Conservation (phyloP, 2,329 filamentous ascomycete species). For the Endothia cerciana region DNA sequence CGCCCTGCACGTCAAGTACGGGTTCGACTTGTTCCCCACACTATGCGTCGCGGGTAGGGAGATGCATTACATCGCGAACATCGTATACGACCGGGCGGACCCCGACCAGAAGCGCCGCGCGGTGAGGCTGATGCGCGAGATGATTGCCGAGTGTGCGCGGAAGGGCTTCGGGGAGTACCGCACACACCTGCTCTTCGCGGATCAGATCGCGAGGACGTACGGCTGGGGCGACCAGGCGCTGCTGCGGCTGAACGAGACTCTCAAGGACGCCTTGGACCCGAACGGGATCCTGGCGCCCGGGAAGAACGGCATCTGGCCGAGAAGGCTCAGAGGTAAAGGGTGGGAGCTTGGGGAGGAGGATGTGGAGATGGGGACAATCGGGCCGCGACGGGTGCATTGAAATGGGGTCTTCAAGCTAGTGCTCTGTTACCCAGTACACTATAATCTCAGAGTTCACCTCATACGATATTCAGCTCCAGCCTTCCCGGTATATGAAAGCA, state of each 20-base stretch:
- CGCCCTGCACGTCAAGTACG: constrained; percentile 32
- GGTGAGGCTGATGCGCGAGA: constrained; percentile 39
- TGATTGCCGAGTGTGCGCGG: constrained; percentile 41
- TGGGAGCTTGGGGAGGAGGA: constrained; percentile 37
- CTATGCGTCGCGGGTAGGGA: constrained; percentile 43
- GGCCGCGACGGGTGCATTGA: constrained; percentile 19
- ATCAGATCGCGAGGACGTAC: constrained; percentile 45
- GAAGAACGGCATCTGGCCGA: constrained; percentile 45
- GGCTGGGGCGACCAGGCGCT: constrained; percentile 42
- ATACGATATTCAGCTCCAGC: too few species aligned
- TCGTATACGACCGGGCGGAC: constrained; percentile 47
- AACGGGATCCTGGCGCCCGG: constrained; percentile 52
- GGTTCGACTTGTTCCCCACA: constrained; percentile 39
- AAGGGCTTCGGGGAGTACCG: constrained; percentile 46
- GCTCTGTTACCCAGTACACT: too few species aligned
- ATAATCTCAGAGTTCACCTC: too few species aligned
- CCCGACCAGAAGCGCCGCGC: constrained; percentile 36
- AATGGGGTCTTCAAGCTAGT: background rate
- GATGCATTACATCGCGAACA: constrained; percentile 50
- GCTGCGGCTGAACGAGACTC: constrained; percentile 42
- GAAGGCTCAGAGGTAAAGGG: constrained; percentile 36
- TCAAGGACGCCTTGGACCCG: constrained; percentile 46
- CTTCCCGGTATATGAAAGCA: too few species aligned
- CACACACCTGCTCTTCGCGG: constrained; percentile 45
- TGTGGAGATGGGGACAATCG: constrained; percentile 31